Percentiles rank a stretch among this genome's conserved stretches.
Conservation (phyloP, 495 filamentous ascomycete species). For the Venustampulla echinocandica region DNA sequence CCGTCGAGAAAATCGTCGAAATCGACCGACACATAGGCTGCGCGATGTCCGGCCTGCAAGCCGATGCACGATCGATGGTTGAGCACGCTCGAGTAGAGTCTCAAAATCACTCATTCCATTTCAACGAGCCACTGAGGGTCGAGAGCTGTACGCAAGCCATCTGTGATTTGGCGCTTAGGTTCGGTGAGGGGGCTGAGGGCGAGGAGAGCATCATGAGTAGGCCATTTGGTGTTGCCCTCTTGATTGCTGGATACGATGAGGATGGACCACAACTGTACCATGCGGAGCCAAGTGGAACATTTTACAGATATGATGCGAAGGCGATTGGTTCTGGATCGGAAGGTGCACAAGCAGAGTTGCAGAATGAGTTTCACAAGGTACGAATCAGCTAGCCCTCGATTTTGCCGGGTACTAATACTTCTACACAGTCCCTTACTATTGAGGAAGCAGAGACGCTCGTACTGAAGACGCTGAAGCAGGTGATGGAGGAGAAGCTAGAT, state of each 20-base stretch:
- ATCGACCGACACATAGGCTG: conserved; percentile 98
- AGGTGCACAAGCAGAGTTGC: conserved; percentile 93
- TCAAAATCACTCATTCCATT: conserved; percentile 95
- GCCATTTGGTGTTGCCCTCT: conserved; percentile 90
- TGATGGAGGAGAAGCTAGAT: conserved; percentile 99
- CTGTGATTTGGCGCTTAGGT: conserved; percentile 91
- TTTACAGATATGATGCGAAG: conserved; percentile 98
- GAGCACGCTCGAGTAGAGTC: conserved; percentile 97
- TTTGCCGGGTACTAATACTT: neutral
- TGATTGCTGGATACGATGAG: conserved; percentile 96
- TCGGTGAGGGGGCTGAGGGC: conserved; percentile 94
- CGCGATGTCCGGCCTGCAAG: conserved; percentile 96
- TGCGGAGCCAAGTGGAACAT: conserved; percentile 93
- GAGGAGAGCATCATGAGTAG: conserved; percentile 98
- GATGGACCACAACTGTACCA: conserved; percentile 97
- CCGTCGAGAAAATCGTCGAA: conserved; percentile 98
- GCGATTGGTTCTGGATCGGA: conserved; percentile 95
- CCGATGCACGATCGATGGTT: conserved; percentile 90
- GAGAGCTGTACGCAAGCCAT: conserved; percentile 99
- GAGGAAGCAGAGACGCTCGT: conserved; percentile 89
- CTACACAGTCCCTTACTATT: conserved; percentile 68
- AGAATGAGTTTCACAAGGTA: conserved; percentile 95
- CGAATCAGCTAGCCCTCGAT: neutral
- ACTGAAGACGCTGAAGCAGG: conserved; percentile 96
- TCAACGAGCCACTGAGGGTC: conserved; percentile 84